Evolutionary conservation across 148 eudicot genomes (phyloP).

Genomic region (Suaeda aralocaspica): DNA sequence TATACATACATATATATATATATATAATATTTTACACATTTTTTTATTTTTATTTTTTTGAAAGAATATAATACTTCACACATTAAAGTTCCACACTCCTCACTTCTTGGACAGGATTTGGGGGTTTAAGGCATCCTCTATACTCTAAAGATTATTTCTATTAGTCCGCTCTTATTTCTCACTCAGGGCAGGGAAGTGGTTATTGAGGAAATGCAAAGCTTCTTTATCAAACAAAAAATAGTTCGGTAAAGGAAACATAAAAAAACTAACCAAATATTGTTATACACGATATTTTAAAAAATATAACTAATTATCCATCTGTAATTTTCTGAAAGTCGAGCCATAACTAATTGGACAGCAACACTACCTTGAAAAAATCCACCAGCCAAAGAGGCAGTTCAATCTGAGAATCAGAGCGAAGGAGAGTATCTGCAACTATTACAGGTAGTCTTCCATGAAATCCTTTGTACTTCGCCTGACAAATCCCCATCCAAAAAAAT

Average conservation of each 20-base stretch:
- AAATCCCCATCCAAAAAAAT: slow-evolving; percentile 1
- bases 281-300: background rate
- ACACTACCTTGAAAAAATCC: slow-evolving; percentile 77
- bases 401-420: slow-evolving; percentile 72
- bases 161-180: too few species aligned
- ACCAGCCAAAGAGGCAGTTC: slow-evolving; percentile 97
- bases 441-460: slow-evolving; percentile 77
- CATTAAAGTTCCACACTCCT: background rate
- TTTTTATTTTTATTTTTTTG: background rate
- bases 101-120: too few species aligned
- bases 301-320: background rate
- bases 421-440: slow-evolving; percentile 91
- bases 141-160: too few species aligned
- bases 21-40: too few species aligned
- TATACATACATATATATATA: too few species aligned
- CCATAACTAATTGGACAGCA: background rate
- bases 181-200: too few species aligned
- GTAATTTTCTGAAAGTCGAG: background rate
- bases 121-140: too few species aligned
- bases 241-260: background rate
- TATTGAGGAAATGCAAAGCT: too few species aligned
- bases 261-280: background rate
- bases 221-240: too few species aligned
- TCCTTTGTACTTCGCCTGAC: slow-evolving; percentile 72
- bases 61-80: too few species aligned